These are phyloP conservation scores for Abrus precatorius DNA, from an alignment of 306 rosid species.

Conservation along the genomic window DNA sequence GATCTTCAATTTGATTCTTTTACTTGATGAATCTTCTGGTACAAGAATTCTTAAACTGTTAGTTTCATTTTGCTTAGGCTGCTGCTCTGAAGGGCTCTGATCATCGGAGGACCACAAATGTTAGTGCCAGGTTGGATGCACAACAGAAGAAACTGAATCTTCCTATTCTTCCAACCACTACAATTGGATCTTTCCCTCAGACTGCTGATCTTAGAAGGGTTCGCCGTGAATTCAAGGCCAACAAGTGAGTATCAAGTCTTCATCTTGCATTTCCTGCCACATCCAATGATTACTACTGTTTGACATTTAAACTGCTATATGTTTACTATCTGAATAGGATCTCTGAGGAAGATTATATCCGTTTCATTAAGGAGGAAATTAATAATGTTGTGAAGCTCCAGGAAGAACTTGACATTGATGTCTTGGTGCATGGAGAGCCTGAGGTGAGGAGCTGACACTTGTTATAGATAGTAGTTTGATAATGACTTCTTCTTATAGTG, in stretches of 20 bases:
- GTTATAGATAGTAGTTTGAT: slow-evolving; percentile 3
- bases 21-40: not conserved
- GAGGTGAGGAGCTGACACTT: slow-evolving; percentile 66
- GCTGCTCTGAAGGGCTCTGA: slow-evolving; percentile 80
- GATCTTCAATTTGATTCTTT: slow-evolving; percentile 24
- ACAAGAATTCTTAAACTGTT: slow-evolving; percentile 32
- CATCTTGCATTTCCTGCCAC: not conserved
- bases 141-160: slow-evolving; percentile 87
- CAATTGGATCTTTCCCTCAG: slow-evolving; percentile 91
- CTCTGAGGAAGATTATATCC: slow-evolving; percentile 72
- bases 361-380: slow-evolving; percentile 79
- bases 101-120: slow-evolving; percentile 75
- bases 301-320: slow-evolving; percentile 20
- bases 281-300: not conserved
- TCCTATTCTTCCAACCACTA: slow-evolving; percentile 88
- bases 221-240: slow-evolving; percentile 88
- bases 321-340: slow-evolving; percentile 56
- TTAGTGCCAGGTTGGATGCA: slow-evolving; percentile 73
- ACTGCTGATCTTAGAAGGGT: slow-evolving; percentile 78
- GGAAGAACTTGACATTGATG: slow-evolving; percentile 92
- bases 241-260: slow-evolving; percentile 63
- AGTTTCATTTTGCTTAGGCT: slow-evolving; percentile 61
- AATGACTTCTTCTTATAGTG: slow-evolving; percentile 2
- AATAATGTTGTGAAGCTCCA: slow-evolving; percentile 82
- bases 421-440: slow-evolving; percentile 91